Percentiles rank a stretch among this genome's conserved stretches.
phyloP scores from a whole-genome alignment of 23 red algal genomes.

The Gracilaria gracilis region DNA sequence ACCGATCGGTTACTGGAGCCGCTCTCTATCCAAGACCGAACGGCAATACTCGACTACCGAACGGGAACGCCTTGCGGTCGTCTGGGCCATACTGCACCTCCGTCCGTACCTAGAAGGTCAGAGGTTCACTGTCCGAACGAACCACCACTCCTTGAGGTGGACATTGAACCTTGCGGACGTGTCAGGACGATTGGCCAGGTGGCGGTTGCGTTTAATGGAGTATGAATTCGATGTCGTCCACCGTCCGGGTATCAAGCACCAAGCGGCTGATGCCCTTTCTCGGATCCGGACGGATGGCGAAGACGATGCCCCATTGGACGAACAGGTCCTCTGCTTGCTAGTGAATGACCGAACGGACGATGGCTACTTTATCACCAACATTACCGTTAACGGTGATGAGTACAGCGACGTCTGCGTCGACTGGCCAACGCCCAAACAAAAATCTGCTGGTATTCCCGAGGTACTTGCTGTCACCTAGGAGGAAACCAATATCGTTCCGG shows the following conservation, averaged over 20 bases:
- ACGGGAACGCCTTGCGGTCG: slow-evolving; percentile 3
- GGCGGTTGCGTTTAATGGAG: not conserved
- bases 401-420: not conserved
- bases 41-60: not conserved
- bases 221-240: slow-evolving; percentile 24
- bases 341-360: too few species aligned
- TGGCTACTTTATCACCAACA: not conserved
- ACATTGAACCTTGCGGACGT: slow-evolving; percentile 12
- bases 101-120: slow-evolving; percentile 36
- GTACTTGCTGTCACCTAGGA: too few species aligned
- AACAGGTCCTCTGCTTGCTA: too few species aligned
- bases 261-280: slow-evolving; percentile 9
- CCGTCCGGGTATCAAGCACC: slow-evolving; percentile 12
- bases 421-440: too few species aligned
- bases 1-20: slow-evolving; percentile 25
- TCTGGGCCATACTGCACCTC: slow-evolving; percentile 4
- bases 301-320: too few species aligned
- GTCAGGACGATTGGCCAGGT: not conserved
- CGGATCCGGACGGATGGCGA: slow-evolving; percentile 10
- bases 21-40: not conserved
- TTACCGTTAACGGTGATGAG: not conserved
- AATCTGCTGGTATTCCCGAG: too few species aligned
- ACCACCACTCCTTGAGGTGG: slow-evolving; percentile 37
- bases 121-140: slow-evolving; percentile 15
- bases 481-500: too few species aligned